These are phyloP conservation scores for Solioccasus polychromus DNA, from an alignment of 768 basidiomycete species.

Conservation along the genomic window DNA sequence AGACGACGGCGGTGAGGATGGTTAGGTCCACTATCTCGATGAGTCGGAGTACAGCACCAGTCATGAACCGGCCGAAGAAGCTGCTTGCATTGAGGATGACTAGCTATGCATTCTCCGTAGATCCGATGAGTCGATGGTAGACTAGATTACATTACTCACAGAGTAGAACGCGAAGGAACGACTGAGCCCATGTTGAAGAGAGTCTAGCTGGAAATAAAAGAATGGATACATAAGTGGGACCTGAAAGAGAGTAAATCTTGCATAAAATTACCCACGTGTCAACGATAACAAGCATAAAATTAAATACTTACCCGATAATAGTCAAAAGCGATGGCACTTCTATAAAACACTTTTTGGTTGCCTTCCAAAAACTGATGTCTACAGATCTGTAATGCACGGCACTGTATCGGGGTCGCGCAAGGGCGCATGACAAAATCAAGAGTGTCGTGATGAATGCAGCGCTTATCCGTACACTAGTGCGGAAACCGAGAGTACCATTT, in stretches of 20 bases:
- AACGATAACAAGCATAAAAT: neutral
- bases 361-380: conserved; percentile 14
- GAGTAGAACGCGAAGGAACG: conserved; percentile 52
- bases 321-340: conserved; percentile 25
- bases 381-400: neutral
- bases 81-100: conserved; percentile 46
- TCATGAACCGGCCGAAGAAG: conserved; percentile 46
- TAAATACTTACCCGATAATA: conserved; percentile 17
- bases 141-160: conserved; percentile 26
- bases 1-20: conserved; percentile 31
- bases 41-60: conserved; percentile 37
- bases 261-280: neutral
- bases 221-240: conserved; percentile 47
- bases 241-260: conserved; percentile 30
- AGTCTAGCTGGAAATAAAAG: conserved; percentile 58
- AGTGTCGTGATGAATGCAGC: conserved; percentile 38
- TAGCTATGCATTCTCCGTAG: conserved; percentile 2
- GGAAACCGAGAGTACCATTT: conserved; percentile 46
- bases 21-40: conserved; percentile 45
- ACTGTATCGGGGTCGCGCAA: conserved; percentile 36
- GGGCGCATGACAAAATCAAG: conserved; percentile 36
- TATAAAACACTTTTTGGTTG: conserved; percentile 19
- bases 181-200: conserved; percentile 46
- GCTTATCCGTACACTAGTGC: conserved; percentile 36
- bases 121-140: neutral